Percentiles rank a stretch among this genome's conserved stretches.
phyloP scores from a whole-genome alignment of 129 eudicot genomes.

The Chrysanthemum makinoi region DNA sequence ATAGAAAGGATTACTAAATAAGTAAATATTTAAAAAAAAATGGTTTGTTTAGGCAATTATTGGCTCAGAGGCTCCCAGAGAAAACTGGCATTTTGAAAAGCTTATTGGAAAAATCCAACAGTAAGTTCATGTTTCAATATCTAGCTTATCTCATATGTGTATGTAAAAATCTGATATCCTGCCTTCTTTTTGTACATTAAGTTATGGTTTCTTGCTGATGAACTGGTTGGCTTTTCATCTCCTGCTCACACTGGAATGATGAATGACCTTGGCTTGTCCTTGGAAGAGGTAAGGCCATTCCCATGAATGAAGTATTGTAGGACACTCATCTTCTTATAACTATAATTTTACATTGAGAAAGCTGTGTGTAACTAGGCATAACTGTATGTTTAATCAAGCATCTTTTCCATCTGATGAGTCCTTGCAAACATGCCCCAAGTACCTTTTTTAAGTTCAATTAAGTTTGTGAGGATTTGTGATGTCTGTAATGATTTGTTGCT shows the following conservation, averaged over 20 bases:
- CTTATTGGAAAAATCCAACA: constrained; percentile 87
- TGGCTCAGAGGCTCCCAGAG: constrained; percentile 90
- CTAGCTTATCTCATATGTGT: not conserved
- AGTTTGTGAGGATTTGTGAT: no score
- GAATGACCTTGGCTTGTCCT: constrained; percentile 68
- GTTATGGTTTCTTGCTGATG: constrained; percentile 14
- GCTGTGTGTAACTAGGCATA: not conserved
- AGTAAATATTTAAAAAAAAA: not conserved
- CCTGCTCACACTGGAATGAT: constrained; percentile 83
- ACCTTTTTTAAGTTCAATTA: no score
- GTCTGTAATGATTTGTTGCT: no score
- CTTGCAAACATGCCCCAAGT: no score
- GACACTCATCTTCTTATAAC: not conserved
- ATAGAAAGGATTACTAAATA: no score
- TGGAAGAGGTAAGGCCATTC: constrained; percentile 55
- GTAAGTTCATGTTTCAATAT: constrained; percentile 40
- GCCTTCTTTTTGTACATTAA: not conserved
- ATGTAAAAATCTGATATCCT: not conserved
- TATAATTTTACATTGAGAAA: not conserved
- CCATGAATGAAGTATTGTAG: not conserved
- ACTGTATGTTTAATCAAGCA: no score
- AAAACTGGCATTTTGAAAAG: constrained; percentile 94
- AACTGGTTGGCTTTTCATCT: constrained; percentile 85
- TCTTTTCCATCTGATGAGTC: no score
- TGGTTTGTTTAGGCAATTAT: constrained; percentile 69